Percentiles rank a stretch among this genome's conserved stretches.
phyloP scores from a whole-genome alignment of 2,329 filamentous ascomycete species.

The Fusarium acutatum region DNA sequence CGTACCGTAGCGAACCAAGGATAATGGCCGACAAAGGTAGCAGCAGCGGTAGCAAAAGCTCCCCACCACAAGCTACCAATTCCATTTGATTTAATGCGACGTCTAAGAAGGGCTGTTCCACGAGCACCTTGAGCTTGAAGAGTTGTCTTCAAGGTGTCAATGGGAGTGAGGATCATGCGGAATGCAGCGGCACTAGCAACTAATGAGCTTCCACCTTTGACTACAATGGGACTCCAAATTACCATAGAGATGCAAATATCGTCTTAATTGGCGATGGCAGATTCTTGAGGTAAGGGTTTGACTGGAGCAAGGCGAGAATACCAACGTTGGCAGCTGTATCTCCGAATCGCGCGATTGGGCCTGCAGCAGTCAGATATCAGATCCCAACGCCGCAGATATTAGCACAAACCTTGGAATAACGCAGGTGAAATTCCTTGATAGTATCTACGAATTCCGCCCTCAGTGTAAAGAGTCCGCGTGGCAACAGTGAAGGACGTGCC shows the following conservation, averaged over 20 bases:
- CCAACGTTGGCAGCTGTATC: constrained; percentile 60
- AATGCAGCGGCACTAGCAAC: constrained; percentile 53
- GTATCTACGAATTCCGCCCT: constrained; percentile 54
- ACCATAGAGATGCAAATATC: constrained; percentile 57
- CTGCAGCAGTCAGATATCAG: constrained; percentile 29
- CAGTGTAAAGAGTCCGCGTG: constrained; percentile 51
- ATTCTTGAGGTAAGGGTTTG: constrained; percentile 54
- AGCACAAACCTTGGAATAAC: constrained; percentile 51
- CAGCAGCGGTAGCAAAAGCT: constrained; percentile 57
- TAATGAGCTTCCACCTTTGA: not conserved
- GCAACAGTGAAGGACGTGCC: constrained; percentile 53
- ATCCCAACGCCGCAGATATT: accelerated
- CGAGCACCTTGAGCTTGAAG: constrained; percentile 57
- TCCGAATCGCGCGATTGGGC: constrained; percentile 56
- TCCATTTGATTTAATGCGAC: constrained; percentile 54
- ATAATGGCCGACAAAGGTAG: constrained; percentile 59
- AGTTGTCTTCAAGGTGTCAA: constrained; percentile 60
- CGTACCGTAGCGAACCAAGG: constrained; percentile 59
- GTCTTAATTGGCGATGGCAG: constrained; percentile 56
- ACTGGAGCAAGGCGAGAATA: constrained; percentile 57
- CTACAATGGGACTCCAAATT: accelerated
- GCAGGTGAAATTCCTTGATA: constrained; percentile 57
- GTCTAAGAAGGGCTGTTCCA: constrained; percentile 53
- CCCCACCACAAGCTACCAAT: constrained; percentile 60
- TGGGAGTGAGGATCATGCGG: constrained; percentile 57